A percentile compares a stretch with the other conserved stretches of the same genome.
Evolutionary conservation across 1,139 yeast species (phyloP).

Genomic region (Candida pseudoviswanathii): DNA sequence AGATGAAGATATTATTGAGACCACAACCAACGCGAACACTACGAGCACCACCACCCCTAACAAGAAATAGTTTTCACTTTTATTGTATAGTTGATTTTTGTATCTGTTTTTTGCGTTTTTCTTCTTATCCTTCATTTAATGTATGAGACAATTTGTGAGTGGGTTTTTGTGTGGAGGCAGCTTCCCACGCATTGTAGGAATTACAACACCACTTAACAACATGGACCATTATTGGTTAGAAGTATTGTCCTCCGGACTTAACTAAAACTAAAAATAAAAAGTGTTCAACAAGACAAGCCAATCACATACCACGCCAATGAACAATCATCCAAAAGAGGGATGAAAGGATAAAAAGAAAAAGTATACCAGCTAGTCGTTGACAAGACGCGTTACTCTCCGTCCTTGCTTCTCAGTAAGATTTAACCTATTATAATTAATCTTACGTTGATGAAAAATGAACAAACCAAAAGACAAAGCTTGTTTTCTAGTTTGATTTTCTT

Average conservation of each 20-base stretch:
- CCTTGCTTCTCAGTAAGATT: too few species aligned
- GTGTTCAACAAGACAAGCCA: too few species aligned
- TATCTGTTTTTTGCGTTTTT: background rate
- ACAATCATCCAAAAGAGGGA: background rate
- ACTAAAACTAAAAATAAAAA: background rate
- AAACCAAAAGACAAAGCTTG: too few species aligned
- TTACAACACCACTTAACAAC: background rate
- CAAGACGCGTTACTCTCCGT: too few species aligned
- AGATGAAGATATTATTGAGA: slow-evolving; percentile 31
- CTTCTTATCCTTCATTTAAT: background rate
- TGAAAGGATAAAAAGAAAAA: too few species aligned
- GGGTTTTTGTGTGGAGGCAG: too few species aligned
- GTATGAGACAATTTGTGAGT: background rate
- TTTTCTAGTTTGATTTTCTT: too few species aligned
- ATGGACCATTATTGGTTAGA: background rate
- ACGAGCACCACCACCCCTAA: background rate
- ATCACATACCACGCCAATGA: too few species aligned
- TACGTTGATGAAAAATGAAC: too few species aligned
- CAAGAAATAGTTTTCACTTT: background rate
- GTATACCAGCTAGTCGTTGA: too few species aligned
- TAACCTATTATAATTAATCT: too few species aligned
- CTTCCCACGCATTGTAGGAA: background rate
- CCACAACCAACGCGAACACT: slow-evolving; percentile 1
- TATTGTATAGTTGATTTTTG: background rate
- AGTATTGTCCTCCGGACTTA: background rate